phyloP scores from a whole-genome alignment of 2,329 filamentous ascomycete species.

The Pestalotiopsis sp. region DNA sequence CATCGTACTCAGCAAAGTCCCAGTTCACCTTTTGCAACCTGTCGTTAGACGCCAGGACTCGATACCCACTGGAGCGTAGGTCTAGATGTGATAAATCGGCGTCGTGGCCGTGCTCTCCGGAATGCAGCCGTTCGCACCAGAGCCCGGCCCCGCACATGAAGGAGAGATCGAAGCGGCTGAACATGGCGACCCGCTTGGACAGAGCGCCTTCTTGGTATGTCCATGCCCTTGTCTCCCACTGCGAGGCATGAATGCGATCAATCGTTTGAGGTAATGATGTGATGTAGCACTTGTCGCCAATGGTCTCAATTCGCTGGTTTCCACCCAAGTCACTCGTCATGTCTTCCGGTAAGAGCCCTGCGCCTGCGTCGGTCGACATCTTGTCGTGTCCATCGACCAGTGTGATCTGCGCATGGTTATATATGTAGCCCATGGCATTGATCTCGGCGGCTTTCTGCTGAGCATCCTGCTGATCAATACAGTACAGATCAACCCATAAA shows the following conservation, averaged over 20 bases:
- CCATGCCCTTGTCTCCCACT: neutral
- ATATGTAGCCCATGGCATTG: slow-evolving; percentile 6
- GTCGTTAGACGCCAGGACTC: too few species aligned
- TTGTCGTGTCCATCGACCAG: neutral
- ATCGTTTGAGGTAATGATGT: neutral
- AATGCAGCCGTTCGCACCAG: neutral
- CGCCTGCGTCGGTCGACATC: neutral
- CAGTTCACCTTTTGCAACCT: neutral
- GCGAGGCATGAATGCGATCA: neutral
- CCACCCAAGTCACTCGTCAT: neutral
- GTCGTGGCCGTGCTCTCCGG: neutral
- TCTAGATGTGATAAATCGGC: neutral
- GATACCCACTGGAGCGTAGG: neutral
- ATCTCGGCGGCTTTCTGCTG: neutral
- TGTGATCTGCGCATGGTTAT: neutral
- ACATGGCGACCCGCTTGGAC: neutral
- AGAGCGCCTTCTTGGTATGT: slow-evolving; percentile 2
- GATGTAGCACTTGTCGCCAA: neutral
- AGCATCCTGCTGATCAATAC: neutral
- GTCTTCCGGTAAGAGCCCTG: neutral
- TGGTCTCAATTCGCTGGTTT: neutral
- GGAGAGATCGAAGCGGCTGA: neutral
- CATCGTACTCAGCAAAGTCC: neutral
- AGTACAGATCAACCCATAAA: slow-evolving; percentile 2
- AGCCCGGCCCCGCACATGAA: neutral